Conservation (phyloP, 73 alveolate species). For the Symbiodinium natans region DNA sequence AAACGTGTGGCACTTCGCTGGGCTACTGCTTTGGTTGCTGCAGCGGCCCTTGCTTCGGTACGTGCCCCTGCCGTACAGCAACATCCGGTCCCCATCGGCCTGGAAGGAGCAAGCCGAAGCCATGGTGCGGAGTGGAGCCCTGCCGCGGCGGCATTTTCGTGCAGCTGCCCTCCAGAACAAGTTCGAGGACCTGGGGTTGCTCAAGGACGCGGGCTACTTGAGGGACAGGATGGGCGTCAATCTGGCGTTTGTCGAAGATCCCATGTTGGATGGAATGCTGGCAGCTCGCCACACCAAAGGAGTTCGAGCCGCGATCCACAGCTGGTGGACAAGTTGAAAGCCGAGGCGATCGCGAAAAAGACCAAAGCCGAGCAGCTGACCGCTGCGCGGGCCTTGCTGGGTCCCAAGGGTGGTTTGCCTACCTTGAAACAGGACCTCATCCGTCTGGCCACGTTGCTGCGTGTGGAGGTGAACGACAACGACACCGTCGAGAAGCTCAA, state of each 20-base stretch:
- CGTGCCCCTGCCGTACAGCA: constrained; percentile 24
- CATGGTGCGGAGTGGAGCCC: neutral
- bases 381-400: neutral
- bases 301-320: neutral
- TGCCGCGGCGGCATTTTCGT: neutral
- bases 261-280: neutral
- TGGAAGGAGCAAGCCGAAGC: neutral
- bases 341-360: neutral
- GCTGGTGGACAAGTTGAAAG: neutral
- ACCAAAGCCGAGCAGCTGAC: neutral
- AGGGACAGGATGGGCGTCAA: neutral
- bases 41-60: constrained; percentile 33
- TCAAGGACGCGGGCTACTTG: neutral
- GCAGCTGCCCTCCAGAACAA: neutral
- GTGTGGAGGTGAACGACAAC: neutral
- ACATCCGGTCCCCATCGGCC: neutral
- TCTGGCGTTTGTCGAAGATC: constrained; percentile 11
- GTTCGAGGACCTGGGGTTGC: neutral
- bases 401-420: neutral
- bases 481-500: neutral
- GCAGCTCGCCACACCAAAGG: neutral
- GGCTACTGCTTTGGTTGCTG: neutral
- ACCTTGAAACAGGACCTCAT: neutral
- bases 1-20: constrained; percentile 10
- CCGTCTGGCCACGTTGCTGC: neutral